Conservation (phyloP, 2,329 filamentous ascomycete genomes). For the Fusarium concolor region DNA sequence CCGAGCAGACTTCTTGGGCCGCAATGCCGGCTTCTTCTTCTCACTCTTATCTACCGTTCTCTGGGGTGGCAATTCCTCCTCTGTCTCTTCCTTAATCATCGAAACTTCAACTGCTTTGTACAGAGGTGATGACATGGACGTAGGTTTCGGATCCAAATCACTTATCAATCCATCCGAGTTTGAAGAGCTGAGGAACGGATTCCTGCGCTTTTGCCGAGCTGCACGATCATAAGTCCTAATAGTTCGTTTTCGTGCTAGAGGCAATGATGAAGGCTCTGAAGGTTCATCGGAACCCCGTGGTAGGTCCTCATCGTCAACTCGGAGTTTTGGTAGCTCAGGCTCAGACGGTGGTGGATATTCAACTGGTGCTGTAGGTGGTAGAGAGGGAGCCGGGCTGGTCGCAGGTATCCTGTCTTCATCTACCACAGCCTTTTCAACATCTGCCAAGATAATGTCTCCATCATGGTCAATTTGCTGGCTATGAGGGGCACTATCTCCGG, state of each 20-base stretch:
- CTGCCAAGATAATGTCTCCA: slow-evolving; percentile 18
- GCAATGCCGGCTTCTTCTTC: not conserved
- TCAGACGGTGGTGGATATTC: slow-evolving; percentile 45
- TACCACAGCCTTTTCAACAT: slow-evolving; percentile 25
- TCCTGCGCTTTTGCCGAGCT: slow-evolving; percentile 35
- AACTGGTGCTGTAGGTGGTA: slow-evolving; percentile 42
- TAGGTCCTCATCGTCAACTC: slow-evolving; percentile 37
- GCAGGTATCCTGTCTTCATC: slow-evolving; percentile 56
- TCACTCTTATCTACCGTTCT: not conserved
- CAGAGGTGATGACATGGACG: slow-evolving; percentile 27
- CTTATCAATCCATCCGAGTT: slow-evolving; percentile 41
- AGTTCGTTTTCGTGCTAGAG: slow-evolving; percentile 36
- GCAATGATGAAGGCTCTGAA: slow-evolving; percentile 47
- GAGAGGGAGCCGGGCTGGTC: slow-evolving; percentile 52
- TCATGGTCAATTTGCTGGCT: slow-evolving; percentile 20
- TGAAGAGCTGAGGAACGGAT: slow-evolving; percentile 49
- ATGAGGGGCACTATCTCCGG: slow-evolving; percentile 36
- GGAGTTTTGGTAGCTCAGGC: slow-evolving; percentile 51
- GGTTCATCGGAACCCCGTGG: slow-evolving; percentile 22
- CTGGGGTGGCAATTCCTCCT: not conserved
- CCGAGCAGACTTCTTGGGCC: slow-evolving; percentile 26
- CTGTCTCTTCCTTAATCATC: slow-evolving; percentile 22
- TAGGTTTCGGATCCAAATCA: slow-evolving; percentile 24
- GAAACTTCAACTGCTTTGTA: slow-evolving; percentile 13
- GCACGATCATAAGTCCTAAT: slow-evolving; percentile 42